phyloP scores from a whole-genome alignment of 176 grass and related monocot species.

The Oryza australiensis region DNA sequence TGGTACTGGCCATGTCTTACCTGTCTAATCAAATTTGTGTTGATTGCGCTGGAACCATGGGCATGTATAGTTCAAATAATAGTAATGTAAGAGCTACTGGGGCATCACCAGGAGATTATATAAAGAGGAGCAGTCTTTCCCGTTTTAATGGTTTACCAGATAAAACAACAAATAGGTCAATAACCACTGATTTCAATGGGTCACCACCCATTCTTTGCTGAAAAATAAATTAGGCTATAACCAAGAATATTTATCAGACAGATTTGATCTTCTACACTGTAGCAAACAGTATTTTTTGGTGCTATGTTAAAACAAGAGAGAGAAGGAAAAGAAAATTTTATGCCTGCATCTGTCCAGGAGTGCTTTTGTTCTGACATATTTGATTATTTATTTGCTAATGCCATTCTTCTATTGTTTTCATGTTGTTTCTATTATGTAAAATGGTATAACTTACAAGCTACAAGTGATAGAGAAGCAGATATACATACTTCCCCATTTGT shows the following conservation, averaged over 20 bases:
- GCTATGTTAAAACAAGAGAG: not conserved
- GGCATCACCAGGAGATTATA: not conserved
- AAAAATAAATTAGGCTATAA: not conserved
- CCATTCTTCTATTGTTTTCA: not conserved
- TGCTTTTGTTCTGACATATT: not conserved
- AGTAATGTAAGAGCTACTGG: no score
- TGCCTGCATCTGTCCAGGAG: not conserved
- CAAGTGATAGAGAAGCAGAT: conserved; percentile 4
- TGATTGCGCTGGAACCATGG: not conserved
- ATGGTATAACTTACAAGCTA: not conserved
- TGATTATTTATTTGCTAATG: not conserved
- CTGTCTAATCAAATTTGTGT: not conserved
- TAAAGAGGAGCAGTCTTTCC: not conserved
- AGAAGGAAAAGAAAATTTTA: not conserved
- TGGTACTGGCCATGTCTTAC: not conserved
- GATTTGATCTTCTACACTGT: not conserved
- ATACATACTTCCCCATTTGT: not conserved
- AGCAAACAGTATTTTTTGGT: not conserved
- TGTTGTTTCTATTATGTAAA: not conserved
- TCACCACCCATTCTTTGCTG: not conserved
- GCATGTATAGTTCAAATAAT: not conserved
- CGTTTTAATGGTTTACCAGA: not conserved
- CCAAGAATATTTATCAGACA: not conserved
- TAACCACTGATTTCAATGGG: not conserved
- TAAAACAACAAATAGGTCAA: not conserved